These are phyloP conservation scores for Candida sanyaensis DNA, from an alignment of 1,139 yeast species.

Conservation along the genomic window DNA sequence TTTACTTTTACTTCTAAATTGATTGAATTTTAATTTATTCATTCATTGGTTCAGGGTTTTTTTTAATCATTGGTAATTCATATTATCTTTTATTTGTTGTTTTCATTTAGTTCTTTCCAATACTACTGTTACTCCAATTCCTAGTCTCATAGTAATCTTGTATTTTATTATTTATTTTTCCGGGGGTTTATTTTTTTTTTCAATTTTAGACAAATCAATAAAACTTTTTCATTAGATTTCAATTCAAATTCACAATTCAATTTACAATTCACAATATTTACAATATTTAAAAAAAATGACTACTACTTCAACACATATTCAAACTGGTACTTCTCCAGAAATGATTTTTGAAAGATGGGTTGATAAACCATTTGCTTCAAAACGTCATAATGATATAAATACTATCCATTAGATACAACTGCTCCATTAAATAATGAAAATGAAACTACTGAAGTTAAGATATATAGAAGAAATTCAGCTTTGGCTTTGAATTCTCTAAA, in stretches of 20 bases:
- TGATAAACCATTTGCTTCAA: neutral
- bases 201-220: neutral
- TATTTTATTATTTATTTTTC: neutral
- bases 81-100: too few species aligned
- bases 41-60: too few species aligned
- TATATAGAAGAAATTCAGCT: constrained; percentile 62
- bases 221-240: neutral
- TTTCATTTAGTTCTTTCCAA: too few species aligned
- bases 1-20: too few species aligned
- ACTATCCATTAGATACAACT: constrained; percentile 87
- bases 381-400: constrained; percentile 45
- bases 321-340: neutral
- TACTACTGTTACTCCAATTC: too few species aligned
- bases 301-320: neutral
- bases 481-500: constrained; percentile 50
- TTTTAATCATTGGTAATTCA: too few species aligned
- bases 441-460: constrained; percentile 63
- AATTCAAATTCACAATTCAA: too few species aligned
- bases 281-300: neutral
- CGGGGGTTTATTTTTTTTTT: neutral
- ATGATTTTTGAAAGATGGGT: neutral
- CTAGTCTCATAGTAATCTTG: too few species aligned
- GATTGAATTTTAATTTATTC: too few species aligned
- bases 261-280: too few species aligned
- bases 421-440: constrained; percentile 36